A percentile compares a stretch with the other conserved stretches of the same genome.
Conservation (phyloP, 305 asterid genomes). For the Nicotiana rustica region DNA sequence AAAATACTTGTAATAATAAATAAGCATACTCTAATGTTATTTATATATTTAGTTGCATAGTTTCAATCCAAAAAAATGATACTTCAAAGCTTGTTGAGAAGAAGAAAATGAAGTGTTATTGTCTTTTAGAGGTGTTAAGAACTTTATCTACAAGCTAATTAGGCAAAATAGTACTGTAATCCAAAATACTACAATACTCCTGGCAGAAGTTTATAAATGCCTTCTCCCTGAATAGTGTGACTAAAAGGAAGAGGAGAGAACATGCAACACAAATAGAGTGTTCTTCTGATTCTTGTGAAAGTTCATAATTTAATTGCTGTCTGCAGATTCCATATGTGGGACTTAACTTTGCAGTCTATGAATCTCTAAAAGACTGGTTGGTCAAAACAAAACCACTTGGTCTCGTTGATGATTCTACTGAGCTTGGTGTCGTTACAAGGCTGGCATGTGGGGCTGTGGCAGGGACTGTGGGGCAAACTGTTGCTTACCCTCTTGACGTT, state of each 20-base stretch:
- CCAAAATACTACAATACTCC: neutral
- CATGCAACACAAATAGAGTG: neutral
- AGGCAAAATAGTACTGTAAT: neutral
- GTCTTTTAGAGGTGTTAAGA: neutral
- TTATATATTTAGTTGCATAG: constrained; percentile 16
- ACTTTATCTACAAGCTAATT: neutral
- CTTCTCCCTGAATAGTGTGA: neutral
- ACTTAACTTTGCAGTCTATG: constrained; percentile 92
- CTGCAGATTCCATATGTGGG: constrained; percentile 94
- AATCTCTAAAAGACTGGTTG: constrained; percentile 91
- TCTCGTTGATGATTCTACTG: constrained; percentile 69
- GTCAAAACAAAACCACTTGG: constrained; percentile 65
- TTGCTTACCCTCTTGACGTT: constrained; percentile 95
- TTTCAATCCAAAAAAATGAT: neutral
- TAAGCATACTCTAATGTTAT: neutral
- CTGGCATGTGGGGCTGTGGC: constrained; percentile 96
- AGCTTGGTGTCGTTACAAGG: constrained; percentile 79
- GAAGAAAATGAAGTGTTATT: neutral
- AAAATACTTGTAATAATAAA: neutral
- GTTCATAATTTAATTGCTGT: constrained; percentile 35
- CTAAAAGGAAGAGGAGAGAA: neutral
- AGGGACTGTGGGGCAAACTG: constrained; percentile 95
- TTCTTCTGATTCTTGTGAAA: constrained; percentile 32
- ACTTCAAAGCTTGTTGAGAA: constrained; percentile 12
- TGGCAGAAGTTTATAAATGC: neutral